These are phyloP conservation scores for Candida mattraensis DNA, from an alignment of 805 yeast genomes.

Conservation along the genomic window DNA sequence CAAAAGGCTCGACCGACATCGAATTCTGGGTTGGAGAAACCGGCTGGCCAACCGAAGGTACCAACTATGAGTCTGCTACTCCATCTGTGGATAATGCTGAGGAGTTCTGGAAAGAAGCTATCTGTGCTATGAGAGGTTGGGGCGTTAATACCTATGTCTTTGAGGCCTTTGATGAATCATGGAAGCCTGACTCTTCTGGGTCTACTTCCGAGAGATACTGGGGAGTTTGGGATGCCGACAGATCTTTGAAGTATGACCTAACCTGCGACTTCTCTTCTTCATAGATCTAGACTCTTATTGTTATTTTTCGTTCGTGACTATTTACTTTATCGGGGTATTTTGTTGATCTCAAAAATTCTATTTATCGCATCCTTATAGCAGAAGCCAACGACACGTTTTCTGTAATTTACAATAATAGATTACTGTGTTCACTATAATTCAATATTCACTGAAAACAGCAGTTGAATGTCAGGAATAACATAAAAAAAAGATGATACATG, in stretches of 20 bases:
- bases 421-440: too few relatives aligned
- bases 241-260: constrained; percentile 45
- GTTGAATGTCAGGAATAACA: not conserved
- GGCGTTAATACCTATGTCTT: constrained; percentile 90
- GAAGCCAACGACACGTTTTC: too few relatives aligned
- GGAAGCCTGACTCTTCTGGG: constrained; percentile 93
- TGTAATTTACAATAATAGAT: too few relatives aligned
- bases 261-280: constrained; percentile 45
- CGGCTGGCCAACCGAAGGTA: constrained; percentile 94
- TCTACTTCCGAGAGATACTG: constrained; percentile 89
- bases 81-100: constrained; percentile 77
- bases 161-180: constrained; percentile 94
- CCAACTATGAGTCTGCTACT: constrained; percentile 59
- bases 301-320: too few relatives aligned
- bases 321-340: too few relatives aligned
- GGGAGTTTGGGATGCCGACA: constrained; percentile 75
- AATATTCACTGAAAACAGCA: too few relatives aligned
- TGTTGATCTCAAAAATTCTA: too few relatives aligned
- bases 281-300: constrained; percentile 1
- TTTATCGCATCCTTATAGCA: too few relatives aligned
- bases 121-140: constrained; percentile 95
- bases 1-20: constrained; percentile 84
- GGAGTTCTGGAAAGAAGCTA: constrained; percentile 80
- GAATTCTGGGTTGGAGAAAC: constrained; percentile 97
- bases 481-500: too few relatives aligned